phyloP scores from a whole-genome alignment of 805 yeast species.

The Kodamaea neixiangensis region DNA sequence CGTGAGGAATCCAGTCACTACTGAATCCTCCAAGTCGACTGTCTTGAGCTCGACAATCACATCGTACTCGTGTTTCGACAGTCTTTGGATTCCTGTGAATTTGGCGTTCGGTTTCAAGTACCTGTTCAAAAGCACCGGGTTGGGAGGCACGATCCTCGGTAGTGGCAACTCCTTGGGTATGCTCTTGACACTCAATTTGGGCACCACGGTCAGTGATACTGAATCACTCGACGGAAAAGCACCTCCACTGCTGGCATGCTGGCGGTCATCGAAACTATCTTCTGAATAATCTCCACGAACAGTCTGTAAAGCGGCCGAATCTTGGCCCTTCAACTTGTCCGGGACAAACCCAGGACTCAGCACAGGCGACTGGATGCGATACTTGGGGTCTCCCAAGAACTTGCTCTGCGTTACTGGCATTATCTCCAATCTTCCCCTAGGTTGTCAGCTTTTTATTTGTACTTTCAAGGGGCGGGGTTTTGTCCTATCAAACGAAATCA shows the following conservation, averaged over 20 bases:
- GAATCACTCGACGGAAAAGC: neutral
- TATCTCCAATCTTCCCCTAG: neutral
- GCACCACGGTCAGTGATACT: neutral
- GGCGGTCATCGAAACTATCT: slow-evolving; percentile 3
- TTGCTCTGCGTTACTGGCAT: slow-evolving; percentile 13
- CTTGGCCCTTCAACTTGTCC: slow-evolving; percentile 1
- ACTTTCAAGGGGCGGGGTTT: slow-evolving; percentile 1
- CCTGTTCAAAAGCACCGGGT: slow-evolving; percentile 35
- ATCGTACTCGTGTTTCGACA: slow-evolving; percentile 63
- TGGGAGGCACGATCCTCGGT: neutral
- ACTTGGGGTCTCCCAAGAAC: slow-evolving; percentile 8
- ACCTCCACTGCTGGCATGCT: neutral
- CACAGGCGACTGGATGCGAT: neutral
- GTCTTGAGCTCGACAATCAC: slow-evolving; percentile 68
- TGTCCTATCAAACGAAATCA: neutral
- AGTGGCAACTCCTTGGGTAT: slow-evolving; percentile 4
- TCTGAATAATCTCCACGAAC: slow-evolving; percentile 1
- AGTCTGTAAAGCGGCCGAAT: neutral
- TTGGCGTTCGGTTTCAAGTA: slow-evolving; percentile 62
- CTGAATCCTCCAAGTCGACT: slow-evolving; percentile 55
- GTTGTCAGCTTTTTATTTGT: neutral
- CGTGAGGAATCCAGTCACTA: slow-evolving; percentile 59
- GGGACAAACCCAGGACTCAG: slow-evolving; percentile 2
- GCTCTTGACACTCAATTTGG: slow-evolving; percentile 3
- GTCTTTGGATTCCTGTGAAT: slow-evolving; percentile 70